Percentiles rank a stretch among this genome's conserved stretches.
These are phyloP conservation scores for Colletotrichum lupini DNA, from an alignment of 2,329 filamentous ascomycete species.

Conservation along the genomic window DNA sequence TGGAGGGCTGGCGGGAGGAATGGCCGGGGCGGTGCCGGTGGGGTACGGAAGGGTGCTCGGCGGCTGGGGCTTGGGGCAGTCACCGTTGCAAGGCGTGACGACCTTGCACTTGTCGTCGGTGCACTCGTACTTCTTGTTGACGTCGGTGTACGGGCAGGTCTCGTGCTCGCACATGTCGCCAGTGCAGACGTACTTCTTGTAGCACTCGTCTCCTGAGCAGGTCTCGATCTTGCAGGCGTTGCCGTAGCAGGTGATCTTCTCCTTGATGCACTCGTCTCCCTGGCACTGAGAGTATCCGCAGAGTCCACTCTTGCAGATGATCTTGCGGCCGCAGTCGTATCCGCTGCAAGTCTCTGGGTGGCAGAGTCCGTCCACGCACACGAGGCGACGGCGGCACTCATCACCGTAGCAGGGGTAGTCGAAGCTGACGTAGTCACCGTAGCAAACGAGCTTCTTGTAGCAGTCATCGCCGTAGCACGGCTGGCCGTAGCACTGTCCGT, in stretches of 20 bases:
- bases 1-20: not conserved
- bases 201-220: conserved; percentile 45
- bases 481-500: not conserved
- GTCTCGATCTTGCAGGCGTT: conserved; percentile 41
- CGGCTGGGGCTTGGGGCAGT: conserved; percentile 43
- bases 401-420: conserved; percentile 48
- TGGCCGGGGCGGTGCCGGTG: too few relatives aligned
- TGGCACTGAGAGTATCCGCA: conserved; percentile 21
- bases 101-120: conserved; percentile 44
- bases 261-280: conserved; percentile 25
- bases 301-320: conserved; percentile 15
- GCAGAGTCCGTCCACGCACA: conserved; percentile 39
- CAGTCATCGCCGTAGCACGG: conserved; percentile 33
- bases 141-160: conserved; percentile 37
- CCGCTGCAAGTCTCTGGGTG: conserved; percentile 30
- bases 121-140: conserved; percentile 47
- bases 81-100: conserved; percentile 41
- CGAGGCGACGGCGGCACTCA: conserved; percentile 42
- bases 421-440: conserved; percentile 38
- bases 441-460: conserved; percentile 9
- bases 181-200: conserved; percentile 39
- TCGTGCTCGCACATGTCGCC: conserved; percentile 41
- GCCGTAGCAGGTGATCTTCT: conserved; percentile 23
- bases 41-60: conserved; percentile 18
- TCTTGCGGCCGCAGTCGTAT: conserved; percentile 26